phyloP scores from a whole-genome alignment of 331 rosid genomes.

The Pyracantha coccinea region DNA sequence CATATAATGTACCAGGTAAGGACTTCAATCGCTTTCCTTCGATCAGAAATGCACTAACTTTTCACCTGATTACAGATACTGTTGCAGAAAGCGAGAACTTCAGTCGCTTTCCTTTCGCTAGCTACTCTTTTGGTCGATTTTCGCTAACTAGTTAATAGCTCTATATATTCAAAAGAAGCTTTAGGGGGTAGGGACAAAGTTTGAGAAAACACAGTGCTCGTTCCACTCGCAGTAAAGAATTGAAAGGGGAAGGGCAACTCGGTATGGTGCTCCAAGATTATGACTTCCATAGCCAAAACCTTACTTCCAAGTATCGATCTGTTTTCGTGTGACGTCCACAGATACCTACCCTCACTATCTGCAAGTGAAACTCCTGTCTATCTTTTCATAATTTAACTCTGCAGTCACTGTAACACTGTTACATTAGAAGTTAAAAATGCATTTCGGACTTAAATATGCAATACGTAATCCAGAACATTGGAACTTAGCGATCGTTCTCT shows the following conservation, averaged over 20 bases:
- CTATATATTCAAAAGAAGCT: background rate
- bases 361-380: background rate
- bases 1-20: background rate
- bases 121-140: too few species aligned
- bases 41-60: background rate
- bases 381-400: background rate
- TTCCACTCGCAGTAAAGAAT: conserved; percentile 4
- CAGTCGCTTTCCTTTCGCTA: background rate
- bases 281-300: background rate
- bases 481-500: background rate
- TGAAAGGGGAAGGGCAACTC: conserved; percentile 2
- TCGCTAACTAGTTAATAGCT: too few species aligned
- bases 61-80: background rate
- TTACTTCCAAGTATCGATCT: background rate
- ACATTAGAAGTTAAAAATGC: background rate
- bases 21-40: too few species aligned
- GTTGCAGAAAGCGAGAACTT: background rate
- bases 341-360: background rate
- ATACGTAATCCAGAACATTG: background rate
- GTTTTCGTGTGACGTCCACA: background rate
- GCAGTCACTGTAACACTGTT: background rate
- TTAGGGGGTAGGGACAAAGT: conserved; percentile 18
- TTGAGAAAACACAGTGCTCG: conserved; percentile 3
- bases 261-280: conserved; percentile 8
- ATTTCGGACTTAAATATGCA: background rate